Conservation (phyloP, 2,329 filamentous ascomycete genomes). For the Helminthosporium solani region DNA sequence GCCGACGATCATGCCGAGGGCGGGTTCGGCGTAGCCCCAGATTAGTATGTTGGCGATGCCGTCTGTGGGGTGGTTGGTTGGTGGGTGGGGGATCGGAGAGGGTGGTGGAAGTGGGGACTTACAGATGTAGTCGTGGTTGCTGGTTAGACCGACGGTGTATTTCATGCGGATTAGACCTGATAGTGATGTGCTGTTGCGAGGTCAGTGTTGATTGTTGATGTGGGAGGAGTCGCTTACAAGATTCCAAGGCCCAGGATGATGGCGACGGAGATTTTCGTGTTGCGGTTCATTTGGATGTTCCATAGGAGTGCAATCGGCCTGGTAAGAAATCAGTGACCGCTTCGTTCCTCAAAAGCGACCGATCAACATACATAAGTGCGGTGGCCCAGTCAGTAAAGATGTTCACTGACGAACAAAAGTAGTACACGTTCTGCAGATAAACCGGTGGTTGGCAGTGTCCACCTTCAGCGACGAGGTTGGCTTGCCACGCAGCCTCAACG, state of each 20-base stretch:
- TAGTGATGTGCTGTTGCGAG: conserved; percentile 18
- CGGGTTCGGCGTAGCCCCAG: conserved; percentile 43
- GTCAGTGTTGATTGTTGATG: background rate
- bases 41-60: conserved; percentile 38
- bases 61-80: conserved; percentile 9
- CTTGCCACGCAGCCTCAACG: conserved; percentile 26
- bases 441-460: conserved; percentile 28
- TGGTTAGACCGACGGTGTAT: conserved; percentile 40
- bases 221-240: conserved; percentile 13
- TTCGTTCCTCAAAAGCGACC: background rate
- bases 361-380: conserved; percentile 29
- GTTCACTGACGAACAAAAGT: conserved; percentile 39
- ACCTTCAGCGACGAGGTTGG: conserved; percentile 28
- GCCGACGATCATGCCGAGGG: conserved; percentile 38
- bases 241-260: conserved; percentile 24
- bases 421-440: conserved; percentile 36
- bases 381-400: conserved; percentile 42
- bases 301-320: conserved; percentile 26
- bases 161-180: conserved; percentile 38
- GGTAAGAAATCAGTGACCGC: background rate
- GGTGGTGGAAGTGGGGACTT: background rate
- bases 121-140: conserved; percentile 33
- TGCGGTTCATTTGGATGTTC: conserved; percentile 28
- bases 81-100: no score
- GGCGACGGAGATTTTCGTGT: conserved; percentile 27